phyloP scores from a whole-genome alignment of 768 basidiomycete genomes.

The Tylopilus sp. region DNA sequence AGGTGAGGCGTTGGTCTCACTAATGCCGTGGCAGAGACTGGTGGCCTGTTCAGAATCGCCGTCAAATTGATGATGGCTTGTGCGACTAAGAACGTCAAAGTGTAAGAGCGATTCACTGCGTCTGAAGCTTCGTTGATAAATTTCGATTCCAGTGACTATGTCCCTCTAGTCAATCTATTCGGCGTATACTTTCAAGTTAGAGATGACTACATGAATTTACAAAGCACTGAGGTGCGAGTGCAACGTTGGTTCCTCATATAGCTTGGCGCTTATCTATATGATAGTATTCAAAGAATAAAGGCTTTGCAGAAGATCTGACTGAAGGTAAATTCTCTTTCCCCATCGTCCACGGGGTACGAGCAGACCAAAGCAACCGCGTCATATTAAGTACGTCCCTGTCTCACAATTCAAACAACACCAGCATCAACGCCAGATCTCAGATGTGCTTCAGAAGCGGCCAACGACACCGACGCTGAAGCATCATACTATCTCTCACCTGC shows the following conservation, averaged over 20 bases:
- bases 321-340: constrained; percentile 85
- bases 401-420: not conserved
- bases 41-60: constrained; percentile 87
- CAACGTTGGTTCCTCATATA: too few relatives aligned
- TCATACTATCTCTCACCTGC: constrained; percentile 79
- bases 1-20: constrained; percentile 48
- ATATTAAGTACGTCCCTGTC: constrained; percentile 65
- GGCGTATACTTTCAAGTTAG: constrained; percentile 95
- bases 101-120: constrained; percentile 39
- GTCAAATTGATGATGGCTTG: constrained; percentile 97
- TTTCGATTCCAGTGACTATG: constrained; percentile 61
- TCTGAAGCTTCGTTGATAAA: not conserved
- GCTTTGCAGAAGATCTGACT: constrained; percentile 71
- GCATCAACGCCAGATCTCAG: constrained; percentile 35
- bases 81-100: constrained; percentile 53
- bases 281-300: constrained; percentile 63
- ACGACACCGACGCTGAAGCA: constrained; percentile 77
- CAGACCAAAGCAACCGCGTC: constrained; percentile 73
- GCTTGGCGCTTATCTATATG: not conserved
- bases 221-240: constrained; percentile 69
- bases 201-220: constrained; percentile 96
- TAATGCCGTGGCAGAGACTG: constrained; percentile 65
- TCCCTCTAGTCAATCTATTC: constrained; percentile 90
- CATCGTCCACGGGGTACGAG: constrained; percentile 74
- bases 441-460: constrained; percentile 90